A percentile compares a stretch with the other conserved stretches of the same genome.
Conservation (phyloP, 2,329 filamentous ascomycete genomes). For the Magnaporthiopsis rhizophila region DNA sequence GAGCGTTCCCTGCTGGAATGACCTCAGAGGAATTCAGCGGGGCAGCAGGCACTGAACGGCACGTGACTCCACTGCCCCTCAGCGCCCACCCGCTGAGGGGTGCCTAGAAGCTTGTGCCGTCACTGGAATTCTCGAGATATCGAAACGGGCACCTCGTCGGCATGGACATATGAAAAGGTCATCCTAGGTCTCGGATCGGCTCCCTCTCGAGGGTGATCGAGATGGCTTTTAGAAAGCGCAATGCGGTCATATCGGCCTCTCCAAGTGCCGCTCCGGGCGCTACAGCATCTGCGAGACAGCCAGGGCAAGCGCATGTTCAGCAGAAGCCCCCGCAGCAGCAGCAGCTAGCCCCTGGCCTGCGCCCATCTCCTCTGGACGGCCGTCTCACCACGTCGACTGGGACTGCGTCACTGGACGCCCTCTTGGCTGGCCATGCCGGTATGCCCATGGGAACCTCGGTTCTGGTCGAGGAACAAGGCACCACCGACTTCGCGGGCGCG, state of each 20-base stretch:
- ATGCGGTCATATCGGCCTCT: constrained; percentile 39
- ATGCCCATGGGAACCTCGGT: constrained; percentile 74
- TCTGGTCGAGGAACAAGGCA: constrained; percentile 79
- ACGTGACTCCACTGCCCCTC: constrained; percentile 2
- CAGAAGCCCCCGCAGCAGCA: constrained; percentile 13
- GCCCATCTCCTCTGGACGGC: constrained; percentile 84
- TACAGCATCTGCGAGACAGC: not conserved
- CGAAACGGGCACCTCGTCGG: no score
- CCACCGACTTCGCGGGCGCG: constrained; percentile 85
- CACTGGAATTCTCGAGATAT: not conserved
- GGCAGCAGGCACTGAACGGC: constrained; percentile 1
- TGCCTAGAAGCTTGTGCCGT: not conserved
- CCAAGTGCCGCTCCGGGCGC: constrained; percentile 15
- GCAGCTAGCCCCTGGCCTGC: constrained; percentile 42
- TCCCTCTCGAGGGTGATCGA: not conserved
- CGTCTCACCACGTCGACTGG: constrained; percentile 86
- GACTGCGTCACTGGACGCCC: constrained; percentile 72
- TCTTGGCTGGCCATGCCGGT: constrained; percentile 81
- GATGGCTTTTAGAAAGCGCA: constrained; percentile 54
- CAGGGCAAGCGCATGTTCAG: constrained; percentile 15
- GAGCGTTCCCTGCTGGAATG: not conserved
- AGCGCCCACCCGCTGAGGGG: not conserved
- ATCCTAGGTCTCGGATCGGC: not conserved
- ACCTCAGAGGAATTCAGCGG: not conserved
- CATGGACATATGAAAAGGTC: not conserved